Percentiles rank a stretch among this genome's conserved stretches.
Evolutionary conservation across 2,329 filamentous ascomycete species (phyloP).

Genomic region (Hypomyces rosellus): DNA sequence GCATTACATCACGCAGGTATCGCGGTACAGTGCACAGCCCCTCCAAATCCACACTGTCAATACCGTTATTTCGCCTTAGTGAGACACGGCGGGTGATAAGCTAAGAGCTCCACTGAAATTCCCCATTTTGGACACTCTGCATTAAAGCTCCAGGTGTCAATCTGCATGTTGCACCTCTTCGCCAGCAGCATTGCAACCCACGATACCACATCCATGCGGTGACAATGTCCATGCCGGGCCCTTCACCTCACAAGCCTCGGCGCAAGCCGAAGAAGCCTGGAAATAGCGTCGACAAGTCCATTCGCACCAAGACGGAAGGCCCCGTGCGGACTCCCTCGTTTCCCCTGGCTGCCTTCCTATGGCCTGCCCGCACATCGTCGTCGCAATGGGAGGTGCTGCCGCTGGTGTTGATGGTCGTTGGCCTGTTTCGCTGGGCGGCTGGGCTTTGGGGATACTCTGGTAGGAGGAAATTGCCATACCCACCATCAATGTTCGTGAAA

Average conservation of each 20-base stretch:
- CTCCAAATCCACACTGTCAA: background rate
- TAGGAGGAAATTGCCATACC: constrained; percentile 27
- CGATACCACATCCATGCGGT: constrained; percentile 5
- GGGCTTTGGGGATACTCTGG: constrained; percentile 94
- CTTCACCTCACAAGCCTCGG: constrained; percentile 54
- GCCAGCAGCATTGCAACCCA: constrained; percentile 1
- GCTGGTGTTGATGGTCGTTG: constrained; percentile 80
- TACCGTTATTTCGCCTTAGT: constrained; percentile 15
- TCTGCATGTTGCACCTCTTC: constrained; percentile 11
- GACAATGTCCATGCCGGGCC: constrained; percentile 42
- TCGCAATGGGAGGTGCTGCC: constrained; percentile 93
- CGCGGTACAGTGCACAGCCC: constrained; percentile 16
- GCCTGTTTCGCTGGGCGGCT: constrained; percentile 87
- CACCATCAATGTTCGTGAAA: background rate
- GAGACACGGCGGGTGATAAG: background rate
- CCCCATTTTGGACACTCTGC: constrained; percentile 6
- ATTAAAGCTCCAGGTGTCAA: constrained; percentile 8
- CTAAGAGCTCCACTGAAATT: constrained; percentile 16
- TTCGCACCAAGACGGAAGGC: constrained; percentile 30
- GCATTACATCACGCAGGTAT: constrained; percentile 12
- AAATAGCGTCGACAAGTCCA: constrained; percentile 32
- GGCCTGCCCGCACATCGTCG: constrained; percentile 75
- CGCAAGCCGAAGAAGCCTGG: constrained; percentile 49
- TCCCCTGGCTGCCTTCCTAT: constrained; percentile 87
- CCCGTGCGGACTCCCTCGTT: constrained; percentile 64